phyloP scores from a whole-genome alignment of 1,284 basidiomycete genomes.

The Pseudozyma thailandica region DNA sequence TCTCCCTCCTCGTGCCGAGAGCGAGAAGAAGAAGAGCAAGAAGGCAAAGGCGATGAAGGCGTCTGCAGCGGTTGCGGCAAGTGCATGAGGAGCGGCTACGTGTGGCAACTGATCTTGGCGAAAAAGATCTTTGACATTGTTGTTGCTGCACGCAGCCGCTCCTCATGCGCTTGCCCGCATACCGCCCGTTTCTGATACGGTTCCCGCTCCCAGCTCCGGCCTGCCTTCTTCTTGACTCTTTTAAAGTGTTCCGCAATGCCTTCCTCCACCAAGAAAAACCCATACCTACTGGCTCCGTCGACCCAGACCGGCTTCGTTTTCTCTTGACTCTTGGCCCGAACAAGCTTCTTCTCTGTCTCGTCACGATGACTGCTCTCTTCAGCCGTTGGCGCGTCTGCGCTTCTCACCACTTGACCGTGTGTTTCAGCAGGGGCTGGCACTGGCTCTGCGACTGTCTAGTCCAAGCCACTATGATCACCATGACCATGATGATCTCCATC shows the following conservation, averaged over 20 bases:
- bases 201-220: slow-evolving; percentile 21
- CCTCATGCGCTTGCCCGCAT: slow-evolving; percentile 38
- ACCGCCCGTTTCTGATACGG: slow-evolving; percentile 20
- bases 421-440: slow-evolving; percentile 25
- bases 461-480: slow-evolving; percentile 9
- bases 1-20: slow-evolving; percentile 44
- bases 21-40: slow-evolving; percentile 52
- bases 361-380: slow-evolving; percentile 33
- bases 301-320: slow-evolving; percentile 45
- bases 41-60: slow-evolving; percentile 44
- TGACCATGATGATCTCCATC: slow-evolving; percentile 1
- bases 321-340: slow-evolving; percentile 16
- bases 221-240: slow-evolving; percentile 15
- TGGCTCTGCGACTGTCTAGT: slow-evolving; percentile 39
- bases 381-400: slow-evolving; percentile 48
- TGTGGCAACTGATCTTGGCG: slow-evolving; percentile 42
- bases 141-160: slow-evolving; percentile 53
- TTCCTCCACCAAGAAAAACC: slow-evolving; percentile 47
- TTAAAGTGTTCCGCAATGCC: slow-evolving; percentile 29
- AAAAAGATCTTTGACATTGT: slow-evolving; percentile 15
- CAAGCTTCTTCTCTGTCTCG: slow-evolving; percentile 5
- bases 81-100: slow-evolving; percentile 52
- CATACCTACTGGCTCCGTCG: slow-evolving; percentile 47
- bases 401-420: slow-evolving; percentile 23
- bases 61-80: slow-evolving; percentile 44